A percentile compares a stretch with the other conserved stretches of the same genome.
These are phyloP conservation scores for Grosmannia serpens DNA, from an alignment of 2,329 filamentous ascomycete species.

Conservation along the genomic window DNA sequence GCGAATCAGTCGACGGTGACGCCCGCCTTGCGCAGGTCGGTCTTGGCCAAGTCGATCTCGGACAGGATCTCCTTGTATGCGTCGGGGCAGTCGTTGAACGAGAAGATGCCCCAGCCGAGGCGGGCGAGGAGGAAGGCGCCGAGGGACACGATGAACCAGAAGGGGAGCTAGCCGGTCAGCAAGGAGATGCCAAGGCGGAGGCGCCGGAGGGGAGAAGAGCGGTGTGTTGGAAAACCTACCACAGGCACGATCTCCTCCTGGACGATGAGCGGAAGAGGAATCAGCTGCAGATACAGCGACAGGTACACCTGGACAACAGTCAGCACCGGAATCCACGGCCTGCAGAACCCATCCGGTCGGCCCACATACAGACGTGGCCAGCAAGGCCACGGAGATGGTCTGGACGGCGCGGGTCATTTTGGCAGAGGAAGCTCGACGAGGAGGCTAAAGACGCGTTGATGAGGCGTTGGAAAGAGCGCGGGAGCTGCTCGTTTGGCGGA, in stretches of 20 bases:
- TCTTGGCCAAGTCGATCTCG: slow-evolving; percentile 69
- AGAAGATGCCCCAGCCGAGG: slow-evolving; percentile 84
- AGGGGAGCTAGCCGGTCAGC: slow-evolving; percentile 56
- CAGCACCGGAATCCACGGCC: background rate
- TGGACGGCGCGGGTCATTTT: slow-evolving; percentile 91
- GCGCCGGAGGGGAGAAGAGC: background rate
- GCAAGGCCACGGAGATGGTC: slow-evolving; percentile 75
- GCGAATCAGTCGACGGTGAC: slow-evolving; percentile 60
- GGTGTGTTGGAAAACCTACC: slow-evolving; percentile 41
- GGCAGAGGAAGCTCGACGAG: slow-evolving; percentile 10
- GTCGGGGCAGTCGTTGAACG: slow-evolving; percentile 90
- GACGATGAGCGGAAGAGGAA: slow-evolving; percentile 66
- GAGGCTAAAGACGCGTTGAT: background rate
- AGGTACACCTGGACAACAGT: slow-evolving; percentile 62
- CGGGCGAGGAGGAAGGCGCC: slow-evolving; percentile 86
- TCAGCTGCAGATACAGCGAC: slow-evolving; percentile 68
- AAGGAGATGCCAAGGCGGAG: background rate
- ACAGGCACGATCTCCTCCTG: slow-evolving; percentile 82
- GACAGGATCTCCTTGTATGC: slow-evolving; percentile 81
- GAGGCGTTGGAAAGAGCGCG: background rate
- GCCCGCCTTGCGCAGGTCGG: slow-evolving; percentile 60
- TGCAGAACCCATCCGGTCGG: background rate
- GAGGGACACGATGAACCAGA: slow-evolving; percentile 85
- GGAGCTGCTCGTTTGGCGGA: background rate
- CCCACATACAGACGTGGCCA: slow-evolving; percentile 72